Percentiles rank a stretch among this genome's conserved stretches.
These are phyloP conservation scores for Camelina hispida DNA, from an alignment of 345 rosid genomes.

Conservation along the genomic window DNA sequence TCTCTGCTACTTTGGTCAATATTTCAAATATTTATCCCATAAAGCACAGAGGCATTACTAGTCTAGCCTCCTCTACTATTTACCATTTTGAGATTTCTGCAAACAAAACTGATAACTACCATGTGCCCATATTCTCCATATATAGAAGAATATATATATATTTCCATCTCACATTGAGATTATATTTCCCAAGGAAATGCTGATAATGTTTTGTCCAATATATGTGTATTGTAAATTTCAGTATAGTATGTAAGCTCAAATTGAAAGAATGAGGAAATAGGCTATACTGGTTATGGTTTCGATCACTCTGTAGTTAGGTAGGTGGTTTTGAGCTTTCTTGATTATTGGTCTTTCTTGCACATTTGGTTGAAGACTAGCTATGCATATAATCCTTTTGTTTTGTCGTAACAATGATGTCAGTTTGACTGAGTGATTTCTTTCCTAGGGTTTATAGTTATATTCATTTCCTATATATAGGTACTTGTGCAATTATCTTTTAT, in stretches of 20 bases:
- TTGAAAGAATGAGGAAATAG: not conserved
- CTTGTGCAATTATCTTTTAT: not conserved
- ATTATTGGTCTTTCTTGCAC: constrained; percentile 9
- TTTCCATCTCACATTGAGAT: not conserved
- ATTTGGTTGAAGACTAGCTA: constrained; percentile 18
- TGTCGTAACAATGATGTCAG: constrained; percentile 21
- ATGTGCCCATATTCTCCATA: not conserved
- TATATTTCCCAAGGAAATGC: not conserved
- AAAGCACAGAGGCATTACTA: constrained; percentile 7
- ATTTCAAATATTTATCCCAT: not conserved
- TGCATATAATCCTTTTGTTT: not conserved
- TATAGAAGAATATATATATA: not conserved
- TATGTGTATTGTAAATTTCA: not conserved
- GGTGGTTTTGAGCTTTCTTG: constrained; percentile 16
- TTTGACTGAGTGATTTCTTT: not conserved
- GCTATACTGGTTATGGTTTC: not conserved
- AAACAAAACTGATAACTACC: not conserved
- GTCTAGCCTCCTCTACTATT: constrained; percentile 12
- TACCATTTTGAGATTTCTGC: not conserved
- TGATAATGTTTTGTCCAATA: constrained; percentile 3
- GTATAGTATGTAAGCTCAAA: not conserved
- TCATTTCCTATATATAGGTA: constrained; percentile 8
- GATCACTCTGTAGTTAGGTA: constrained; percentile 11
- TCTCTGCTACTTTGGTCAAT: constrained; percentile 27
- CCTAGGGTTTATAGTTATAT: not conserved